Conservation (phyloP, 768 basidiomycete species). For the Phaffia tasmanica region DNA sequence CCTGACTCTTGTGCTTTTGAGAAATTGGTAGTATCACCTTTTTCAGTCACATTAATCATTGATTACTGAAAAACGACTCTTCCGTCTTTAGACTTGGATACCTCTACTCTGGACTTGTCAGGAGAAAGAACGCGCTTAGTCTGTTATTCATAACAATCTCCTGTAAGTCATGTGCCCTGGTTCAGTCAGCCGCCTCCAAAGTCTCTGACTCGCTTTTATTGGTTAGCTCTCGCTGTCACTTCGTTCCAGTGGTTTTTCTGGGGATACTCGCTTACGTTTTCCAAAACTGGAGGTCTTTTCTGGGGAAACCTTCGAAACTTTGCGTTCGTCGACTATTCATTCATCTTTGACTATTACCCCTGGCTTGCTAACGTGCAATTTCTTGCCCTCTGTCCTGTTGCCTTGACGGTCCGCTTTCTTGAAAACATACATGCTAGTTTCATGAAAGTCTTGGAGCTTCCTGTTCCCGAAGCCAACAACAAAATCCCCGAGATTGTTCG, state of each 20-base stretch:
- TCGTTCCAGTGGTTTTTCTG: slow-evolving; percentile 41
- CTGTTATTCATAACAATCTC: slow-evolving; percentile 50
- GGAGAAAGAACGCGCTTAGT: slow-evolving; percentile 84
- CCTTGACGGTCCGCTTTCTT: neutral
- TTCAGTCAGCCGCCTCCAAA: too few species aligned
- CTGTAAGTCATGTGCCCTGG: neutral
- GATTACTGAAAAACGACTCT: neutral
- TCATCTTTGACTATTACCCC: neutral
- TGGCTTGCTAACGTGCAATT: neutral
- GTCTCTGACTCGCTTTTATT: too few species aligned
- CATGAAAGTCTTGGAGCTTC: slow-evolving; percentile 35
- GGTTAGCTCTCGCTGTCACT: slow-evolving; percentile 45
- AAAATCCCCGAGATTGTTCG: slow-evolving; percentile 40
- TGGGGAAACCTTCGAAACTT: slow-evolving; percentile 34
- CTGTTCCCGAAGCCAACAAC: slow-evolving; percentile 37
- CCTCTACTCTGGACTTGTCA: slow-evolving; percentile 70
- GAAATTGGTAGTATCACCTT: neutral
- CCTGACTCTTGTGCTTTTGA: neutral
- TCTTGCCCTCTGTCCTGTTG: too few species aligned
- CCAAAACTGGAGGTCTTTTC: slow-evolving; percentile 35
- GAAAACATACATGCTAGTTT: slow-evolving; percentile 29
- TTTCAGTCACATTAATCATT: neutral
- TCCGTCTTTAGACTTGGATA: slow-evolving; percentile 32
- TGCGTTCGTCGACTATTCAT: neutral
- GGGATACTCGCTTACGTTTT: slow-evolving; percentile 34